A percentile compares a stretch with the other conserved stretches of the same genome.
phyloP scores from a whole-genome alignment of 73 alveolate species.

The Paramecium octaurelia region DNA sequence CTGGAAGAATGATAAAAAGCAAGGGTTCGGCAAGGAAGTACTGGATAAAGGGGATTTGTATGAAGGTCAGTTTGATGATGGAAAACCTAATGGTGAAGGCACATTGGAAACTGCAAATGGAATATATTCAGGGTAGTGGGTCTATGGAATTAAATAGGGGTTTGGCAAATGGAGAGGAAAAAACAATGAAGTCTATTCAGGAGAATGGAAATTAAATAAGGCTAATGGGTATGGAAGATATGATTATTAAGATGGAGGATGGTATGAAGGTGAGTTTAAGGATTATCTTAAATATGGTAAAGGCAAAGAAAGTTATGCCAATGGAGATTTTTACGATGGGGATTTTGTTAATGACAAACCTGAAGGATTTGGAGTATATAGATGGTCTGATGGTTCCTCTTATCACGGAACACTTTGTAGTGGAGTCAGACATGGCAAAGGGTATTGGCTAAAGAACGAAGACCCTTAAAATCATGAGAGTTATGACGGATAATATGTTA shows the following conservation, averaged over 20 bases:
- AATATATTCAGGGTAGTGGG: constrained; percentile 16
- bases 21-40: constrained; percentile 51
- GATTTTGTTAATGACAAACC: constrained; percentile 79
- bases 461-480: constrained; percentile 51
- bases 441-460: constrained; percentile 49
- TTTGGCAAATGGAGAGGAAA: neutral
- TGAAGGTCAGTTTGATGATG: constrained; percentile 52
- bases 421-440: constrained; percentile 59
- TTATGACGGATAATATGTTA: constrained; percentile 61
- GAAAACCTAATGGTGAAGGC: constrained; percentile 62
- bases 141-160: neutral
- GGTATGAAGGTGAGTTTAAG: constrained; percentile 89
- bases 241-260: constrained; percentile 77
- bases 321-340: constrained; percentile 82
- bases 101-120: constrained; percentile 31
- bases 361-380: constrained; percentile 81
- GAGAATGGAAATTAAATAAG: constrained; percentile 68
- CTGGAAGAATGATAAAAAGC: constrained; percentile 54
- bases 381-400: constrained; percentile 50
- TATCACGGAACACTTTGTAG: constrained; percentile 40
- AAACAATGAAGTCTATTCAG: constrained; percentile 65
- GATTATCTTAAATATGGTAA: constrained; percentile 58
- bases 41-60: constrained; percentile 40
- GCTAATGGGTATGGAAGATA: constrained; percentile 73
- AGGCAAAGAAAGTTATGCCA: constrained; percentile 69